phyloP scores from a whole-genome alignment of 2,329 filamentous ascomycete species.

The Trichophyton equinum region DNA sequence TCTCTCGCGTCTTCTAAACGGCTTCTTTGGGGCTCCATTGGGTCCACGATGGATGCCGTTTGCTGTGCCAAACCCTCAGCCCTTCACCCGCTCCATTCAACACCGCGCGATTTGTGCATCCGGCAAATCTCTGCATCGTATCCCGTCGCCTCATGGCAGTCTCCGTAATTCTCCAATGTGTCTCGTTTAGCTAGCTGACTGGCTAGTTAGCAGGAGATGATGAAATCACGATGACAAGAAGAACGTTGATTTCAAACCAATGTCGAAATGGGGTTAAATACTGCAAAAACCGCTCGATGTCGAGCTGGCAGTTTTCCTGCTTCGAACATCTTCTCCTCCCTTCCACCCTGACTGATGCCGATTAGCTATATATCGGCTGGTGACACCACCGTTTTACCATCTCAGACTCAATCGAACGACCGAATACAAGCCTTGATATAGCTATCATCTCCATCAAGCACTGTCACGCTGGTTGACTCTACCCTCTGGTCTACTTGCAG shows the following conservation, averaged over 20 bases:
- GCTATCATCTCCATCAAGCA: too few species aligned
- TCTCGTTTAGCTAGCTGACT: not conserved
- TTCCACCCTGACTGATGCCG: not conserved
- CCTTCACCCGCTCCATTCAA: not conserved
- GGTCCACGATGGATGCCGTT: not conserved
- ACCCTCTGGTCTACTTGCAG: not conserved
- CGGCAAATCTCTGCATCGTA: not conserved
- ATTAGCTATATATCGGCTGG: not conserved
- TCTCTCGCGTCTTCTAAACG: not conserved
- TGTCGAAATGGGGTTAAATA: not conserved
- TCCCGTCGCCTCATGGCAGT: not conserved
- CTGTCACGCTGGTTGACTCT: not conserved
- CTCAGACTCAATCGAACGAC: too few species aligned
- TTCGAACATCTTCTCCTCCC: not conserved
- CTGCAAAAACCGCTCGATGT: not conserved
- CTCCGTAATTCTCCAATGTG: not conserved
- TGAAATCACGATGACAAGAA: not conserved
- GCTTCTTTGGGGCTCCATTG: not conserved
- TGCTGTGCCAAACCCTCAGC: not conserved
- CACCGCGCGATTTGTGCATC: slow-evolving; percentile 14
- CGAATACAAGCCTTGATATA: not conserved
- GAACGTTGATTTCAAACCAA: not conserved
- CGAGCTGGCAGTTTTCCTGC: not conserved
- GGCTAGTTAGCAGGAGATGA: too few species aligned
- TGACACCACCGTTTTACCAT: not conserved